These are phyloP conservation scores for Sporisorium exsertum DNA, from an alignment of 1,284 basidiomycete genomes.

Conservation along the genomic window DNA sequence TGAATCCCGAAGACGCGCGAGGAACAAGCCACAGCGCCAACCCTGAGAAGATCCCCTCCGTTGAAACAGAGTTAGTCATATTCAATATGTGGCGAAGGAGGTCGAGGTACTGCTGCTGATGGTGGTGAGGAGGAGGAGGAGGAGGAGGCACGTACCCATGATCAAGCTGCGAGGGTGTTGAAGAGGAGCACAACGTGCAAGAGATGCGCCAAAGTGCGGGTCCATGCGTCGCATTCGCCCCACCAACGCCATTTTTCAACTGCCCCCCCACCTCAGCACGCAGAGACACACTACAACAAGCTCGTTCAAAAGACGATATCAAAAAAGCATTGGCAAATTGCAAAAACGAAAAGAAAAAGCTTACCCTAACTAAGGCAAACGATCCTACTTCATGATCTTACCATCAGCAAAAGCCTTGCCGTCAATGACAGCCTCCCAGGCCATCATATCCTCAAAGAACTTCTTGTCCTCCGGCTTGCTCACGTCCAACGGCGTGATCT, in stretches of 20 bases:
- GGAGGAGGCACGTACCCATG: neutral
- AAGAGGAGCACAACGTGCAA: too few species aligned
- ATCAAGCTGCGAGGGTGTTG: too few species aligned
- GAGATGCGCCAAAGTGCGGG: too few species aligned
- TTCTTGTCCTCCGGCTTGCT: slow-evolving; percentile 68
- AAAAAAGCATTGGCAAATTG: too few species aligned
- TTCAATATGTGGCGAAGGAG: too few species aligned
- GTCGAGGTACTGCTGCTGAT: too few species aligned
- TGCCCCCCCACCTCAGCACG: too few species aligned
- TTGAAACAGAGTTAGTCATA: neutral
- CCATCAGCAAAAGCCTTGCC: slow-evolving; percentile 63
- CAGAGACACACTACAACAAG: too few species aligned
- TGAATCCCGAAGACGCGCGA: neutral
- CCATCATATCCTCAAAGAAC: slow-evolving; percentile 69
- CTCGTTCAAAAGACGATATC: too few species aligned
- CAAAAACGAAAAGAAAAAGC: neutral
- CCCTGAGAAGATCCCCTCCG: slow-evolving; percentile 32
- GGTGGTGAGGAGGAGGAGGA: neutral
- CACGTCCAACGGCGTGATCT: slow-evolving; percentile 75
- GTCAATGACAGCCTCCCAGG: slow-evolving; percentile 64
- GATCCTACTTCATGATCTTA: slow-evolving; percentile 67
- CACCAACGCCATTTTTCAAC: too few species aligned
- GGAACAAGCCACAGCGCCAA: slow-evolving; percentile 40
- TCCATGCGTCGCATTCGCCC: neutral
- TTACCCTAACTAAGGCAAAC: too few species aligned